Evolutionary conservation across 2,329 filamentous ascomycete species (phyloP), one percentile per base, ranked within the genome.

Genomic region (Fusarium brevicatenulatum): DNA sequence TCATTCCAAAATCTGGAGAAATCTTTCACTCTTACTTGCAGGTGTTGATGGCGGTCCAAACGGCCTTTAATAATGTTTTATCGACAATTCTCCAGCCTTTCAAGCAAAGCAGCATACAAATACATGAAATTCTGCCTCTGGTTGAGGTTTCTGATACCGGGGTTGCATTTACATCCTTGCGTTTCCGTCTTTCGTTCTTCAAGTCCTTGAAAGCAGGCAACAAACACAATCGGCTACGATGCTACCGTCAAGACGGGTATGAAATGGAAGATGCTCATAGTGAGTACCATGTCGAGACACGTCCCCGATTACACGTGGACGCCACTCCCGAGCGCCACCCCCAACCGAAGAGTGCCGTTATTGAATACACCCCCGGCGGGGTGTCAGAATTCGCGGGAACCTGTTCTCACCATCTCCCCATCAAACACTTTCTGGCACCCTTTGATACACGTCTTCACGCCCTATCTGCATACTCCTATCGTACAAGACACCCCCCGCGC

Each of bases 61-160:
- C 2, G 39, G 9, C 8, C 11, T 40, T 13, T 4, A 15, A n/a
- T 9, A 12, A 7, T 15, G 21, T 5, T 7, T 12, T 0, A 8
- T 40, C 5, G 5, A 9, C 21, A n/a, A 15, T 40, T 9, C 21
- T 6, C 21, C 12, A 40, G 7, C 39, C 11, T 30, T 30, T 25
- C 9, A 30, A 30, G 30, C 30, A 30, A 0, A 8, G 21, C 39
- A 40, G 39, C 21, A 40, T n/a, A 7, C 7, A 40, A 1, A 12
- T 8, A 9, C 21, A 1, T 40, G 19, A 1, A n/a, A 15, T 7
- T n/a, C 5, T 13, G 12, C 12, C 21, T 40, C 16, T 18, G 9
- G 16, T 4, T 21, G 0, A 21, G 19, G 19, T 19, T 3, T 40
- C 7, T 19, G 8, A 8, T 11, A 13, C 12, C 19, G 9, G 13